Percentiles rank a stretch among this genome's conserved stretches.
These are phyloP conservation scores for Pseudogymnoascus sp. DNA, from an alignment of 2,329 filamentous ascomycete genomes.

Conservation along the genomic window DNA sequence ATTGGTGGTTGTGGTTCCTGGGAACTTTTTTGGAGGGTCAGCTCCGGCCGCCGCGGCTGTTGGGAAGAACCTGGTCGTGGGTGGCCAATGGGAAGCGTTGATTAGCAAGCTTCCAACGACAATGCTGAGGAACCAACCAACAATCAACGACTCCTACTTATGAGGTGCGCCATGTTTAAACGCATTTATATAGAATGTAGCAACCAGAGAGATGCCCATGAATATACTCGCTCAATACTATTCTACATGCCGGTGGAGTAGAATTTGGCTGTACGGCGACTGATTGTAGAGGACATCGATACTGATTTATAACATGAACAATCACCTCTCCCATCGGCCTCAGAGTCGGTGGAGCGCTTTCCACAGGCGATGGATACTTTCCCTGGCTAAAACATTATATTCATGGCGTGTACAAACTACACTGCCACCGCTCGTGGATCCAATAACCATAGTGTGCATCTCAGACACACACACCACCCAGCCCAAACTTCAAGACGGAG, in stretches of 20 bases:
- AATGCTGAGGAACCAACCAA: not conserved
- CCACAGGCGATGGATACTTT: not conserved
- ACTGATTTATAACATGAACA: not conserved
- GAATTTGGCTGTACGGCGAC: not conserved
- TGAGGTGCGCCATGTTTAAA: not conserved
- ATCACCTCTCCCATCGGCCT: not conserved
- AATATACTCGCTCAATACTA: not conserved
- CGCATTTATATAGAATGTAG: not conserved
- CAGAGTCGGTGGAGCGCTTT: not conserved
- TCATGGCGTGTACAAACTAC: not conserved
- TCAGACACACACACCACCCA: slow-evolving; percentile 76
- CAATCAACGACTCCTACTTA: too few species aligned
- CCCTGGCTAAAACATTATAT: not conserved
- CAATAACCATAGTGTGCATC: slow-evolving; percentile 74
- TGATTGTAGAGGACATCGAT: not conserved
- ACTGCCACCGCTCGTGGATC: slow-evolving; percentile 12
- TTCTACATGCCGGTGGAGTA: not conserved
- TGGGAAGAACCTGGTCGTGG: not conserved
- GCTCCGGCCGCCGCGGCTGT: not conserved
- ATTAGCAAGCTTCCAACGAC: not conserved
- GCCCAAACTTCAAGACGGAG: slow-evolving; percentile 61
- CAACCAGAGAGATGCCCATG: not conserved
- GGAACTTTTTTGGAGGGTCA: not conserved
- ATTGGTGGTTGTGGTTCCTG: not conserved
- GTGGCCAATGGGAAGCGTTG: not conserved